Percentiles rank a stretch among this genome's conserved stretches.
phyloP scores from a whole-genome alignment of 495 filamentous ascomycete species.

The Podospora pseudoanserina region DNA sequence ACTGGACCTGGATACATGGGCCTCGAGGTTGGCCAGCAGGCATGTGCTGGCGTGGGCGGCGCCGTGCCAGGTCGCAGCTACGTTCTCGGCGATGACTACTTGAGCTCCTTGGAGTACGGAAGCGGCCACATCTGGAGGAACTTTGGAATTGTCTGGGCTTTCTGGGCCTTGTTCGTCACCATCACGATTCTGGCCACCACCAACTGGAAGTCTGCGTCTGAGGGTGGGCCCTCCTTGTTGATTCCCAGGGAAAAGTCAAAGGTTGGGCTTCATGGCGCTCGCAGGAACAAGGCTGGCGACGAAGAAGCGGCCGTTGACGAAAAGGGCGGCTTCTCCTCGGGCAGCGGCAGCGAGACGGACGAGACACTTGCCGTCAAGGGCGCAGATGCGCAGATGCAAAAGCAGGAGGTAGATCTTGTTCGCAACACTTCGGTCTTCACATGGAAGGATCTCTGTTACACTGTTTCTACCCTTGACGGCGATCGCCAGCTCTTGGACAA shows the following conservation, averaged over 20 bases:
- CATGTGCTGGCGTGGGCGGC: constrained; percentile 55
- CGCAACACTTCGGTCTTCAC: constrained; percentile 55
- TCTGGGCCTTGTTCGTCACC: constrained; percentile 61
- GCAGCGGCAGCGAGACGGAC: constrained; percentile 16
- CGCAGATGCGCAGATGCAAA: constrained; percentile 19
- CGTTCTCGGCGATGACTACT: constrained; percentile 60
- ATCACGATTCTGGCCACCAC: constrained; percentile 60
- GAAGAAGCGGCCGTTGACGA: constrained; percentile 35
- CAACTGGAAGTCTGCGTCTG: constrained; percentile 47
- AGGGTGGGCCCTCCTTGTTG: constrained; percentile 20
- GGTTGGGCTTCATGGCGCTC: neutral
- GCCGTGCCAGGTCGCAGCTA: constrained; percentile 47
- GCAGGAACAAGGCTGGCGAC: constrained; percentile 14
- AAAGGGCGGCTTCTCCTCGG: constrained; percentile 36
- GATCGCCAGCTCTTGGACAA: constrained; percentile 59
- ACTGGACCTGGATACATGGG: constrained; percentile 52
- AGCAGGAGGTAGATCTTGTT: constrained; percentile 33
- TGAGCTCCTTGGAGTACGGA: constrained; percentile 59
- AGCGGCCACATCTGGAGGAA: constrained; percentile 74
- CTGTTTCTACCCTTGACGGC: constrained; percentile 60
- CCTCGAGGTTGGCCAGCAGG: constrained; percentile 44
- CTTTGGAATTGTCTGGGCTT: constrained; percentile 68
- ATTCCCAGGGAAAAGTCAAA: neutral
- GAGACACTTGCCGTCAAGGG: constrained; percentile 14
- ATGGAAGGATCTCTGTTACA: constrained; percentile 59